Conservation (phyloP, 495 filamentous ascomycete genomes). For the Immersiella caudata region DNA sequence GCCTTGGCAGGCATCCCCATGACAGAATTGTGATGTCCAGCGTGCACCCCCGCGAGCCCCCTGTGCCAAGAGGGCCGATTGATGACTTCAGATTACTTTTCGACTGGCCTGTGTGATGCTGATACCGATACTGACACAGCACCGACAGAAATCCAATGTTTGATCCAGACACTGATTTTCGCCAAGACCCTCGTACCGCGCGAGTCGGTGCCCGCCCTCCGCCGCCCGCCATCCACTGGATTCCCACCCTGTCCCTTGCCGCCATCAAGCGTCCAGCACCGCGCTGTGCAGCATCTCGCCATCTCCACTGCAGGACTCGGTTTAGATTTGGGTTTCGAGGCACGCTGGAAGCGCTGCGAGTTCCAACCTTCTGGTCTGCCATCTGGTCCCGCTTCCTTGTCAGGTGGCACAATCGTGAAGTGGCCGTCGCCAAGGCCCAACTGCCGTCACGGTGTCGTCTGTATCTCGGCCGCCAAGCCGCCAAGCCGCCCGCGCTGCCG, state of each 20-base stretch:
- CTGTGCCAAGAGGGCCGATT: slow-evolving; percentile 4
- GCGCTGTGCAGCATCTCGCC: slow-evolving; percentile 4
- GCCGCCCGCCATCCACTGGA: not conserved
- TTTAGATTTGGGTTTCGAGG: not conserved
- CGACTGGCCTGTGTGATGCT: not conserved
- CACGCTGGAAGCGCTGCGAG: not conserved
- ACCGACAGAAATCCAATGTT: slow-evolving; percentile 10
- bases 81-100: not conserved
- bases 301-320: not conserved
- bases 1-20: slow-evolving; percentile 8
- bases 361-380: not conserved
- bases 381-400: not conserved
- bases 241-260: not conserved
- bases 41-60: not conserved
- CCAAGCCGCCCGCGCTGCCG: slow-evolving; percentile 34
- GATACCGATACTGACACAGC: slow-evolving; percentile 1
- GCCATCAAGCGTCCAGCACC: not conserved
- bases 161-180: slow-evolving; percentile 10
- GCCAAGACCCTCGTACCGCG: slow-evolving; percentile 10
- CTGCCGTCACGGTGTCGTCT: slow-evolving; percentile 14
- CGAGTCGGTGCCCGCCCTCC: not conserved
- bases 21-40: slow-evolving; percentile 16
- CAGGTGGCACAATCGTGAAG: slow-evolving; percentile 10
- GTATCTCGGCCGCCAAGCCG: slow-evolving; percentile 14
- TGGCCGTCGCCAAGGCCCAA: slow-evolving; percentile 11